These are phyloP conservation scores for Apiotrichum sp. DNA, from an alignment of 1,284 basidiomycete species.

Conservation along the genomic window DNA sequence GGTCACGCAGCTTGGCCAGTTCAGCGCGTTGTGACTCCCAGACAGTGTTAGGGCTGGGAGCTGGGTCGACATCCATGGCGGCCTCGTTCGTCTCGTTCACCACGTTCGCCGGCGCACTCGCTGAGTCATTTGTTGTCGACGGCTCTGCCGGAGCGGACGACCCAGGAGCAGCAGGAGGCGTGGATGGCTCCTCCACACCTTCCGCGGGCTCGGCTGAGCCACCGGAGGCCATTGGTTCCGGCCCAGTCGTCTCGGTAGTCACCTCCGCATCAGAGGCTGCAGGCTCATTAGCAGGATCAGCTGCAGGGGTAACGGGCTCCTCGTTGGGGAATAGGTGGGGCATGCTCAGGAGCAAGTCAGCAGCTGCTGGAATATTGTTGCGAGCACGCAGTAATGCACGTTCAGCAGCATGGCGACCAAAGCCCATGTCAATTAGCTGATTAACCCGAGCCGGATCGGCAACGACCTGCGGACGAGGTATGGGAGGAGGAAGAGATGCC, in stretches of 20 bases:
- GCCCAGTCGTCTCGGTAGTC: background rate
- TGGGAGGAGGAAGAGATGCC: conserved; percentile 5
- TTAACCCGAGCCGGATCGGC: conserved; percentile 71
- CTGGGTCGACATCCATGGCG: conserved; percentile 19
- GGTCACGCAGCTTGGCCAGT: conserved; percentile 62
- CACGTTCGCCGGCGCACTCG: too few species aligned
- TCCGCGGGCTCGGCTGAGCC: background rate
- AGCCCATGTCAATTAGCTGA: conserved; percentile 94
- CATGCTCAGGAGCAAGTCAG: conserved; percentile 77
- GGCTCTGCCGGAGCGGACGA: background rate
- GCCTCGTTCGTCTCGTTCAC: conserved; percentile 5
- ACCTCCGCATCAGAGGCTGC: conserved; percentile 7
- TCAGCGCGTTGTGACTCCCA: conserved; percentile 39
- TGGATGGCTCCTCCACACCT: background rate
- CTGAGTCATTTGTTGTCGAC: background rate
- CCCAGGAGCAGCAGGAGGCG: background rate
- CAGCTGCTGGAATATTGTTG: conserved; percentile 84
- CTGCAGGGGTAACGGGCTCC: conserved; percentile 13
- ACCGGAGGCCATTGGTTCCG: background rate
- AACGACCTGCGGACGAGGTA: conserved; percentile 25
- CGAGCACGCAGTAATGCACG: conserved; percentile 73
- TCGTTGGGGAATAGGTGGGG: conserved; percentile 62
- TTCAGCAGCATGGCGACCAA: conserved; percentile 75
- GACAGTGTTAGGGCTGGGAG: conserved; percentile 9
- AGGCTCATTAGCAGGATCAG: conserved; percentile 14